Evolutionary conservation across 2,329 filamentous ascomycete species (phyloP).

Genomic region (Leptographium galeiforme): DNA sequence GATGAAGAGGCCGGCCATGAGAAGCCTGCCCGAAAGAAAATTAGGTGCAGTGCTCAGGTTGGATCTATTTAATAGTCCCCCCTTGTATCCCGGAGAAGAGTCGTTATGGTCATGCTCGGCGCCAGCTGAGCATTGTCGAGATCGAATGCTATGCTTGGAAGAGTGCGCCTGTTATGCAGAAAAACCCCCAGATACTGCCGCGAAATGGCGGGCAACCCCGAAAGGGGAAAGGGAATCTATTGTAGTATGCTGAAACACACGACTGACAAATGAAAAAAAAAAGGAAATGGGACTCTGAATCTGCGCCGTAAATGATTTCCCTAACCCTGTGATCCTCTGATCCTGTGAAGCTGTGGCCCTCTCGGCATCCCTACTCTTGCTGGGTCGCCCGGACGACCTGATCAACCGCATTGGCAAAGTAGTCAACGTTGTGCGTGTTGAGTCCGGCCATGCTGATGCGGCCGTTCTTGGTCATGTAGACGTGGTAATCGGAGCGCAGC

Average conservation of each 20-base stretch:
- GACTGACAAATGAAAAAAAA: neutral
- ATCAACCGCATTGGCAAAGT: slow-evolving; percentile 82
- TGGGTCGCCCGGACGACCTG: slow-evolving; percentile 54
- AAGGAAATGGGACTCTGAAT: neutral
- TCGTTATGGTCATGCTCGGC: no score
- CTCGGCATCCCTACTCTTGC: neutral
- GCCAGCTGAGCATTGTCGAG: no score
- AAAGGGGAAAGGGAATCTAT: neutral
- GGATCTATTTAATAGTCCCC: no score
- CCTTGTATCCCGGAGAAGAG: no score
- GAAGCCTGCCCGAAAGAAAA: no score
- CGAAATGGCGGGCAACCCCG: neutral
- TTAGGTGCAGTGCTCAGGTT: no score
- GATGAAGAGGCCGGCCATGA: no score
- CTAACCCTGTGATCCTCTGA: neutral
- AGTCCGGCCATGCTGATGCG: slow-evolving; percentile 97
- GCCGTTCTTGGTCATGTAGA: slow-evolving; percentile 96
- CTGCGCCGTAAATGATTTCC: no score
- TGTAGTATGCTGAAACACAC: neutral
- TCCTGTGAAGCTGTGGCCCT: neutral
- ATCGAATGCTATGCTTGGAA: no score
- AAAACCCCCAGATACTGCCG: neutral
- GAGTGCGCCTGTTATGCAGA: no score
- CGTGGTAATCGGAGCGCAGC: slow-evolving; percentile 56
- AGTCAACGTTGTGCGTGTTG: slow-evolving; percentile 83